Evolutionary conservation across 2,329 filamentous ascomycete species (phyloP).

Genomic region (Penicillium sp.): DNA sequence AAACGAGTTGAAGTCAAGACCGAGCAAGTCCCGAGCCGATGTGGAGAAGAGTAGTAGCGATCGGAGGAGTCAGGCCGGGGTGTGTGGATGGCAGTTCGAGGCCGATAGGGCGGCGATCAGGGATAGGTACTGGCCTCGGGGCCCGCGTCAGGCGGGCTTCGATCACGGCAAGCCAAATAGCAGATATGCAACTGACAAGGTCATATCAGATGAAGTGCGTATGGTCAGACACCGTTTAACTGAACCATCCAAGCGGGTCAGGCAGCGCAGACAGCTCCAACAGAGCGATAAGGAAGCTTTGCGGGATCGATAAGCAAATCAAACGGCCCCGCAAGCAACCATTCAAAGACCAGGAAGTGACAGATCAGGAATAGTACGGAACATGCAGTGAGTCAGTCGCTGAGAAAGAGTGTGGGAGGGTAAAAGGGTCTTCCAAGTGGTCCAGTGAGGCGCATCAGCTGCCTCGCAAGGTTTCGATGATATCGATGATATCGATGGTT

Average conservation of each 20-base stretch:
- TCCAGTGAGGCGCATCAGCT: conserved; percentile 14
- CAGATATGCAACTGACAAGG: conserved; percentile 21
- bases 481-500: not conserved
- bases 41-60: conserved; percentile 16
- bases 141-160: conserved; percentile 22
- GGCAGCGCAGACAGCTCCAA: conserved; percentile 10
- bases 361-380: not conserved
- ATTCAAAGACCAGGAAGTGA: not conserved
- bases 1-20: conserved; percentile 8
- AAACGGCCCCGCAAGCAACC: conserved; percentile 7
- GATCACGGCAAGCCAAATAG: conserved; percentile 15
- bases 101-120: conserved; percentile 25
- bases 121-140: conserved; percentile 12
- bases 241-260: conserved; percentile 8
- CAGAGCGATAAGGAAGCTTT: conserved; percentile 25
- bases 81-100: conserved; percentile 30
- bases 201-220: conserved; percentile 24
- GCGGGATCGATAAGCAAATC: conserved; percentile 28
- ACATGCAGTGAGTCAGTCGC: conserved; percentile 3
- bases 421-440: not conserved
- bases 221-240: conserved; percentile 15
- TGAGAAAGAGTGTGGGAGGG: not conserved
- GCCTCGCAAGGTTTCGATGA: conserved; percentile 6
- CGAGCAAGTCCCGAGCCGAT: conserved; percentile 11
- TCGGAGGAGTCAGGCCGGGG: conserved; percentile 20